Conservation (phyloP, 345 rosid genomes). For the Luvunga scandens region DNA sequence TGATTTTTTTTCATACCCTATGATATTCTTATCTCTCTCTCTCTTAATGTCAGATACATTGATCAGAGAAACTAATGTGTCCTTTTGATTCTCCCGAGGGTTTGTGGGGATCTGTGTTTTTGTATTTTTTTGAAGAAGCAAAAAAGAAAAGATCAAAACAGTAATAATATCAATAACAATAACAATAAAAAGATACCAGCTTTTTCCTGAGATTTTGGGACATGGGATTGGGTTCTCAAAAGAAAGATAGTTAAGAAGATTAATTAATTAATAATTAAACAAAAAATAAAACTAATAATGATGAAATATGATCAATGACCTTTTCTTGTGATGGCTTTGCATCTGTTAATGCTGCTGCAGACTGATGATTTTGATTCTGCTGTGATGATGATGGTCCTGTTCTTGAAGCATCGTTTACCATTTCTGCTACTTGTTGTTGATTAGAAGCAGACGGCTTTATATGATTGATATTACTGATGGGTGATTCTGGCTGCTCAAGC, state of each 20-base stretch:
- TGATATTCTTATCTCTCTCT: slow-evolving; percentile 11
- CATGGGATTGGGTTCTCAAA: background rate
- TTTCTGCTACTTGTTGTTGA: slow-evolving; percentile 16
- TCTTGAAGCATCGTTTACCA: slow-evolving; percentile 52
- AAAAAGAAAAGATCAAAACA: slow-evolving; percentile 23
- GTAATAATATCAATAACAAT: slow-evolving; percentile 26
- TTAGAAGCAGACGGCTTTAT: background rate
- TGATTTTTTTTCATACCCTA: background rate
- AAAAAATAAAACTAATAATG: no score
- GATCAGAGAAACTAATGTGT: slow-evolving; percentile 32
- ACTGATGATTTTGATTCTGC: slow-evolving; percentile 37
- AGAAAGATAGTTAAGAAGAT: background rate
- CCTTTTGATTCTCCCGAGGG: slow-evolving; percentile 36
- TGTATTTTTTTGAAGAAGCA: slow-evolving; percentile 31
- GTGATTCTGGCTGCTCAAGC: slow-evolving; percentile 72
- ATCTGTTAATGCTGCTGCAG: slow-evolving; percentile 30
- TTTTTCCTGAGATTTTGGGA: slow-evolving; percentile 45
- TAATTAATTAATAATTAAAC: slow-evolving; percentile 3
- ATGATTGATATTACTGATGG: slow-evolving; percentile 37
- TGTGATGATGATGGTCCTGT: slow-evolving; percentile 42
- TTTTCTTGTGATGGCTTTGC: slow-evolving; percentile 67
- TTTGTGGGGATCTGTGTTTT: slow-evolving; percentile 50
- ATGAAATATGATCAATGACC: slow-evolving; percentile 31
- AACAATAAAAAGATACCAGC: slow-evolving; percentile 21
- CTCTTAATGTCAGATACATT: slow-evolving; percentile 29